Base-by-base conservation (phyloP, 1,284 basidiomycete genomes). In the Microbotryomycetes sp. region DNA sequence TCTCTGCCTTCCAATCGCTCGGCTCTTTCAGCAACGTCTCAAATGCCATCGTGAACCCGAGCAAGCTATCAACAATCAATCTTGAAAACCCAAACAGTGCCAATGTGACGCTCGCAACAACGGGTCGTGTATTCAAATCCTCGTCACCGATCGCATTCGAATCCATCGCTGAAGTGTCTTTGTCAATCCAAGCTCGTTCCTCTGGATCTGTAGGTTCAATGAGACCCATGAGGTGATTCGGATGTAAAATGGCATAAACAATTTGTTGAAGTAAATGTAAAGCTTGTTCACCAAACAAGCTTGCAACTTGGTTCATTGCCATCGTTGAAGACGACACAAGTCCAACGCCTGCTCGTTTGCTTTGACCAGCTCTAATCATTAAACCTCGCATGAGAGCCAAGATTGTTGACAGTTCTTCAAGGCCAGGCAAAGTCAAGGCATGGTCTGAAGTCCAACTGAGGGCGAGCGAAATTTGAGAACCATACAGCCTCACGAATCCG, bases 211-310 rank as follows among this genome's bases (percentile, higher is more conserved):
- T 79, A 3, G 89, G 86, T 64, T 92, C 89, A 63, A 94, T 80
- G 46, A 91, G 79, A 60, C 84, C 86, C 0, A 85, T 83, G 23
- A 96, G 81, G 68, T 90, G 86, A 70, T 91, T 87, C 6, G 93
- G 92, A 76, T 96, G 92, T 1, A 89, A 87, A 56, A 94, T 80
- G 0, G 90, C 88, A 70, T 92, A 92, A 73, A 91, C 91, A 60
- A 94, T 76, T 64, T 92, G 87, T 72, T 91, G 89, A 0, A 97
- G 78, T n/a, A 93, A 81, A 42, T 82, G 77, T 22, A 92, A 77
- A 0, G 84, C 84, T 22, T 48, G 54, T 28, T 48, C 42, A 22
- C 25, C 54, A n/a, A 56, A 48, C 7, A 30, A n/a, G 3, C 51
- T 19, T 7, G 57, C 36, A 30, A 63, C 60, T 42, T 65, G 58